Percentiles rank a stretch among this genome's conserved stretches.
phyloP scores from a whole-genome alignment of 108 stramenopile genomes.

The Pseudonitzschia multistriata region DNA sequence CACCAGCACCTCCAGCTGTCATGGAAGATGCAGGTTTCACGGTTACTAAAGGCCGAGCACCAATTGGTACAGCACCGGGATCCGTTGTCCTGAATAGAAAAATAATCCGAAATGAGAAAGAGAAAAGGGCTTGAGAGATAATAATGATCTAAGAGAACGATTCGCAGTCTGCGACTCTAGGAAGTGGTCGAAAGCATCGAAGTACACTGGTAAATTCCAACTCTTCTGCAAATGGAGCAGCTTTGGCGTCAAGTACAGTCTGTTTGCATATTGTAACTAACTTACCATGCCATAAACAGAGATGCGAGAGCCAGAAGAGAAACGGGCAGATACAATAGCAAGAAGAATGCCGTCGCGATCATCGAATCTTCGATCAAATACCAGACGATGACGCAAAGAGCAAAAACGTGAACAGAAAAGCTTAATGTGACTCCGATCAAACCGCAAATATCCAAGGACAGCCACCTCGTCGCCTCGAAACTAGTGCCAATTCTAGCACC shows the following conservation, averaged over 20 bases:
- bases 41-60: conserved; percentile 67
- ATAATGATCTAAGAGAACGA: too few relatives aligned
- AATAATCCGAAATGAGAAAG: not conserved
- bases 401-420: conserved; percentile 63
- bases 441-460: conserved; percentile 69
- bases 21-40: conserved; percentile 29
- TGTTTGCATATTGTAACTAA: not conserved
- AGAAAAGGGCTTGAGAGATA: not conserved
- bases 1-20: conserved; percentile 6
- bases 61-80: conserved; percentile 84
- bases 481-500: conserved; percentile 42
- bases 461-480: conserved; percentile 55
- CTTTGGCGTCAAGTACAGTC: not conserved
- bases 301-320: conserved; percentile 48
- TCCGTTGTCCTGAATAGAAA: conserved; percentile 32
- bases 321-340: conserved; percentile 49
- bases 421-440: conserved; percentile 51
- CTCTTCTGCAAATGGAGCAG: not conserved
- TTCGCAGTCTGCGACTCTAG: too few relatives aligned
- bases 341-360: conserved; percentile 37
- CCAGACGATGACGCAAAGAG: conserved; percentile 37
- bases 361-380: conserved; percentile 45
- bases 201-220: not conserved
- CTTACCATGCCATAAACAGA: conserved; percentile 61
- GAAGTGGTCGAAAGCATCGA: too few relatives aligned